Conservation (phyloP, 148 eudicot species). For the Limonium bicolor region DNA sequence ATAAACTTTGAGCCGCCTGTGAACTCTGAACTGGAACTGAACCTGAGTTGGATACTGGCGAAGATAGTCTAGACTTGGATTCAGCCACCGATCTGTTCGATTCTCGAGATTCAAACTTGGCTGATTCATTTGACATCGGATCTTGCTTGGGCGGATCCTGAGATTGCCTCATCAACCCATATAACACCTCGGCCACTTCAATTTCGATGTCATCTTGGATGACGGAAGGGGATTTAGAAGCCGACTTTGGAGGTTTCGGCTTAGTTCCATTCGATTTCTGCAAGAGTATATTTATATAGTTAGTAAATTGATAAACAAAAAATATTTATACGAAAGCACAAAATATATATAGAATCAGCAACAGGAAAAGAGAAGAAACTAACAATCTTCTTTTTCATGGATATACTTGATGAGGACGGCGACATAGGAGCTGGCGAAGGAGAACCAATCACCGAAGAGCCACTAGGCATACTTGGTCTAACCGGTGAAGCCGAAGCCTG, state of each 20-base stretch:
- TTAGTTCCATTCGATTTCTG: constrained; percentile 62
- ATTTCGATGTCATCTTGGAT: constrained; percentile 88
- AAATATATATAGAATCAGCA: neutral
- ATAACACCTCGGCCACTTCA: constrained; percentile 87
- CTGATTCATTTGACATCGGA: constrained; percentile 17
- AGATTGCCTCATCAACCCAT: constrained; percentile 74
- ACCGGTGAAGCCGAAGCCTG: constrained; percentile 53
- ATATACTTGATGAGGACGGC: constrained; percentile 62
- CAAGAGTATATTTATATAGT: constrained; percentile 5
- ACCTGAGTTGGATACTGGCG: constrained; percentile 36
- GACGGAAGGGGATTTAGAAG: constrained; percentile 42
- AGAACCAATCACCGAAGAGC: constrained; percentile 6
- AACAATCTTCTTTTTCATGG: constrained; percentile 65
- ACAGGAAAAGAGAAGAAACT: constrained; percentile 10
- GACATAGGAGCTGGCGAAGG: constrained; percentile 41
- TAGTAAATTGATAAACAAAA: constrained; percentile 8
- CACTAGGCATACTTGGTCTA: constrained; percentile 17
- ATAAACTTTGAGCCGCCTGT: constrained; percentile 19
- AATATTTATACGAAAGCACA: neutral
- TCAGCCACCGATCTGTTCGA: constrained; percentile 26
- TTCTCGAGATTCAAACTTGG: constrained; percentile 26
- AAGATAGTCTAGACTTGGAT: constrained; percentile 42
- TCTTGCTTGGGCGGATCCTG: constrained; percentile 55
- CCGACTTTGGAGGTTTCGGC: constrained; percentile 55
- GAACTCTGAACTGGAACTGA: constrained; percentile 12